Evolutionary conservation across 2,329 filamentous ascomycete genomes (phyloP).

Genomic region (Nemania sp.): DNA sequence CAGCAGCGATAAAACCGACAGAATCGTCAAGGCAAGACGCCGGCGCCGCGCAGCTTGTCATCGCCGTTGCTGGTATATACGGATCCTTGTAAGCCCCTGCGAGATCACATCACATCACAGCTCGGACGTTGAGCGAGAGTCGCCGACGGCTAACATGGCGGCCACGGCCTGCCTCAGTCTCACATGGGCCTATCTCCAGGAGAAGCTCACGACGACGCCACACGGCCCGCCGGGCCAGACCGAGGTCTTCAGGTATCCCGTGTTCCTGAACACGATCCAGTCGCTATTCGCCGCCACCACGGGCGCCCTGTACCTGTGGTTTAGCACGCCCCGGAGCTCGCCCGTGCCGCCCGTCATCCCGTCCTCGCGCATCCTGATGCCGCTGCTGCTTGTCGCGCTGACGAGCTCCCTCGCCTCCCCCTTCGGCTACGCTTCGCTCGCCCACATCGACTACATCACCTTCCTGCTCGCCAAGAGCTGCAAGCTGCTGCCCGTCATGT

Average conservation of each 20-base stretch:
- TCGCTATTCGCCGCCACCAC: conserved; percentile 84
- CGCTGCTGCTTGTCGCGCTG: conserved; percentile 82
- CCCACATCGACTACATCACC: conserved; percentile 96
- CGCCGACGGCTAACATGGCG: conserved; percentile 2
- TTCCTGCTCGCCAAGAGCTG: conserved; percentile 97
- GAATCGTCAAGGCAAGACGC: conserved; percentile 51
- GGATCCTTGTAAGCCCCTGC: conserved; percentile 75
- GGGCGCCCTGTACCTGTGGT: conserved; percentile 78
- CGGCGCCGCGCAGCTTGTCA: conserved; percentile 74
- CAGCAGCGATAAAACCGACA: neutral
- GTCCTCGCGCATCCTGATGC: conserved; percentile 71
- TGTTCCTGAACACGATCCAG: conserved; percentile 96
- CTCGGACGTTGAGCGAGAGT: neutral
- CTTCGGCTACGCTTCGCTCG: conserved; percentile 90
- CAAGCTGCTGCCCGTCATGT: conserved; percentile 99
- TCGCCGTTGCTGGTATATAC: conserved; percentile 95
- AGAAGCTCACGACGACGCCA: conserved; percentile 91
- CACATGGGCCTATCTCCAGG: conserved; percentile 95
- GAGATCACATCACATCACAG: too few species aligned
- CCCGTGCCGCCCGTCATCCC: conserved; percentile 74
- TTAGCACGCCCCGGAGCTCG: conserved; percentile 60
- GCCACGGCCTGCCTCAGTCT: conserved; percentile 59
- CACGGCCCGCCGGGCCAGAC: conserved; percentile 69
- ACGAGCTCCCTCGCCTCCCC: conserved; percentile 90
- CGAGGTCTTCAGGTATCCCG: conserved; percentile 87